phyloP scores from a whole-genome alignment of 495 filamentous ascomycete genomes.

The Trypethelium eluteriae region DNA sequence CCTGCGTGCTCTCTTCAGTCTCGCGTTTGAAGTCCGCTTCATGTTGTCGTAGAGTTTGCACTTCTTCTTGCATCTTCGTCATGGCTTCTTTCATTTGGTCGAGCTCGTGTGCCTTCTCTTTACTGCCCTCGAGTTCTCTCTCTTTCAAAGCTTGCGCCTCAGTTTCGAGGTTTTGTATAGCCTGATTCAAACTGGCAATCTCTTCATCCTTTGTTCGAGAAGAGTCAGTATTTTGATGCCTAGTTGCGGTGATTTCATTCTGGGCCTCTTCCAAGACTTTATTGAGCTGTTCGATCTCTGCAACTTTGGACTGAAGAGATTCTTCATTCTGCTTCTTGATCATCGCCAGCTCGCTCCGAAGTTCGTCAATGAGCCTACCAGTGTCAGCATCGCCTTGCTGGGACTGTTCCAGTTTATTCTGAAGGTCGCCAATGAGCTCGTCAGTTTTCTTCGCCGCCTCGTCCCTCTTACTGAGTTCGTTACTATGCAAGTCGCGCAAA shows the following conservation, averaged over 20 bases:
- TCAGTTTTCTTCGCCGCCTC: neutral
- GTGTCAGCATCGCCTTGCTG: constrained; percentile 6
- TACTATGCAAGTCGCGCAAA: neutral
- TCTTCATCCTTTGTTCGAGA: neutral
- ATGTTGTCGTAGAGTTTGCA: neutral
- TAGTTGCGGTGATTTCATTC: neutral
- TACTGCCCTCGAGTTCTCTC: neutral
- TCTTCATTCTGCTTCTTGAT: neutral
- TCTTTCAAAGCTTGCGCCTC: neutral
- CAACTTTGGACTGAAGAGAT: neutral
- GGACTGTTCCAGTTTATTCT: neutral
- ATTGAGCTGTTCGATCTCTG: constrained; percentile 3
- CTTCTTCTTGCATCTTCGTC: neutral
- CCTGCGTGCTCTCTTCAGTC: constrained; percentile 4
- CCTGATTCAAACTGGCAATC: neutral
- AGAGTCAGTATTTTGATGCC: neutral
- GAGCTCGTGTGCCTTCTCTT: neutral
- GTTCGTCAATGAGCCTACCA: neutral
- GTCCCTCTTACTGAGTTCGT: constrained; percentile 1
- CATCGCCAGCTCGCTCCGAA: neutral
- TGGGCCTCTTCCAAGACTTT: neutral
- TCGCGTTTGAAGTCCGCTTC: constrained; percentile 6
- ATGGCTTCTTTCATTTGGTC: constrained; percentile 1
- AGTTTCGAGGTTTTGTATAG: neutral
- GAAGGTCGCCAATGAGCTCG: neutral